Percentiles rank a stretch among this genome's conserved stretches.
These are phyloP conservation scores for Macrotyloma uniflorum DNA, from an alignment of 306 rosid genomes.

Conservation along the genomic window DNA sequence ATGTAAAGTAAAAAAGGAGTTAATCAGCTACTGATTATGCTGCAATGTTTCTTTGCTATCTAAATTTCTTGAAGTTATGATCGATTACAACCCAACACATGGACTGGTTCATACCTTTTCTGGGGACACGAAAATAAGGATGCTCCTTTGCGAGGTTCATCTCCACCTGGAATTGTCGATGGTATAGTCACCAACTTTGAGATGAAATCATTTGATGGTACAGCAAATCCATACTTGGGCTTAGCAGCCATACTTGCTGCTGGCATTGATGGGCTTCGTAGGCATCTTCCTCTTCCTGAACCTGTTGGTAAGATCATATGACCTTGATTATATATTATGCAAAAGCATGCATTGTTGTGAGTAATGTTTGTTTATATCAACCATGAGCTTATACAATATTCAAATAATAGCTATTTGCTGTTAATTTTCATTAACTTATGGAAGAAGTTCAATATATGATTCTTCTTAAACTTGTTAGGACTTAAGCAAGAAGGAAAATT, in stretches of 20 bases:
- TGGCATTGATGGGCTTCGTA: slow-evolving; percentile 92
- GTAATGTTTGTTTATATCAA: slow-evolving; percentile 2
- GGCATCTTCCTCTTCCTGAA: slow-evolving; percentile 74
- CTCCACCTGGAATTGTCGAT: slow-evolving; percentile 74
- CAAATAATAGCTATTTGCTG: neutral
- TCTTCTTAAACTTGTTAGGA: neutral
- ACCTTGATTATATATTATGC: neutral
- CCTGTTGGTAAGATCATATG: slow-evolving; percentile 68
- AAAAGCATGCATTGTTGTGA: no score
- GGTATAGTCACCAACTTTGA: slow-evolving; percentile 89
- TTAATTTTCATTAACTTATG: neutral
- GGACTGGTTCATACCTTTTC: slow-evolving; percentile 90
- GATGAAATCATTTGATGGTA: slow-evolving; percentile 83
- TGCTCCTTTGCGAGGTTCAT: slow-evolving; percentile 81
- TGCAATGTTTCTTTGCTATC: neutral
- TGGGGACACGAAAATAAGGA: slow-evolving; percentile 97
- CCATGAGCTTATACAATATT: neutral
- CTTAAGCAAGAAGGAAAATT: no score
- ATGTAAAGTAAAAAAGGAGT: neutral
- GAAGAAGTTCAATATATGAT: neutral
- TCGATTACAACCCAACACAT: slow-evolving; percentile 79
- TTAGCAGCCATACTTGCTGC: slow-evolving; percentile 84
- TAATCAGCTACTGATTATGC: neutral
- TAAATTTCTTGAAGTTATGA: slow-evolving; percentile 65
- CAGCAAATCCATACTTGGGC: slow-evolving; percentile 91